Percentiles rank a stretch among this genome's conserved stretches.
These are phyloP conservation scores for Pseudoscleropodium purum DNA, from an alignment of 225 moss, liverwort and hornwort genomes.

Conservation along the genomic window DNA sequence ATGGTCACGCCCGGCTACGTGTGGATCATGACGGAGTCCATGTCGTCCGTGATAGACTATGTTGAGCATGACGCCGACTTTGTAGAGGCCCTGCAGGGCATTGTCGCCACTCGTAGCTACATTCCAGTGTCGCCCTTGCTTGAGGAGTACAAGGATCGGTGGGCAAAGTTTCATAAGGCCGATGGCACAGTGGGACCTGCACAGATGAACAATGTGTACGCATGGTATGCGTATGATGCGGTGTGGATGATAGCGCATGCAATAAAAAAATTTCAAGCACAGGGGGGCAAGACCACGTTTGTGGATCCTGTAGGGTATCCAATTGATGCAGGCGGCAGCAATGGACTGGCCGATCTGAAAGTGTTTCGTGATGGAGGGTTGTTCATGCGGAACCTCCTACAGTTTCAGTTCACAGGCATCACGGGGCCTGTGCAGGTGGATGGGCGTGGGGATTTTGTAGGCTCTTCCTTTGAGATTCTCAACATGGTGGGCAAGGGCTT, in stretches of 20 bases:
- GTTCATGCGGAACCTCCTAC: conserved; percentile 35
- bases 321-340: conserved; percentile 20
- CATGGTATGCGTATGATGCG: conserved; percentile 42
- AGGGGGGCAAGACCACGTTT: conserved; percentile 20
- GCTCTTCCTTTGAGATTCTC: conserved; percentile 51
- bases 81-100: conserved; percentile 40
- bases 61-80: conserved; percentile 32
- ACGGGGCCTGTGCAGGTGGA: conserved; percentile 49
- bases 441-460: conserved; percentile 51
- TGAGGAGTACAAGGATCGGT: conserved; percentile 31
- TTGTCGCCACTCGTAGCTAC: conserved; percentile 57
- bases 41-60: conserved; percentile 50
- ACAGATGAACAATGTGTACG: conserved; percentile 46
- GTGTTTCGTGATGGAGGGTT: conserved; percentile 41
- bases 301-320: conserved; percentile 12
- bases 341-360: conserved; percentile 38
- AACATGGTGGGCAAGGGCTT: conserved; percentile 71
- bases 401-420: conserved; percentile 40
- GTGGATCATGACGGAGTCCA: conserved; percentile 73
- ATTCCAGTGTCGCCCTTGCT: conserved; percentile 43
- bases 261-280: not conserved
- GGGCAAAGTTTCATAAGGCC: conserved; percentile 7
- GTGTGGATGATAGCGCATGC: conserved; percentile 46
- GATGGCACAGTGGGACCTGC: not conserved
- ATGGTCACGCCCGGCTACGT: conserved; percentile 69